Base-by-base conservation (phyloP, 1,139 yeast genomes). In the Maudiozyma humilis region DNA sequence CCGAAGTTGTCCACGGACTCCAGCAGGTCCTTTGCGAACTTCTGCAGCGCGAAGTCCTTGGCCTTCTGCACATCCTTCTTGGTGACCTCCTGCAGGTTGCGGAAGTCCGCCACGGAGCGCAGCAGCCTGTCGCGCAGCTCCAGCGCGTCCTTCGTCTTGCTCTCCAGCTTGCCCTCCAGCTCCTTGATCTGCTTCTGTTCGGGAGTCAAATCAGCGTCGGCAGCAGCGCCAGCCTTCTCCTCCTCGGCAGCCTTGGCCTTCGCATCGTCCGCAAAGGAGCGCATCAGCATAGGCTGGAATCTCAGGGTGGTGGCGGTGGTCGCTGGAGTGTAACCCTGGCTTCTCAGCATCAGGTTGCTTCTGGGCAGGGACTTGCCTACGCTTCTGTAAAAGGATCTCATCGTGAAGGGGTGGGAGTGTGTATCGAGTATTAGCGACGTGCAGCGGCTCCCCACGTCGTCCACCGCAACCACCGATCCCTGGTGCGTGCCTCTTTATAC, bases 1-100 rank as follows among this genome's bases (percentile, higher is more conserved):
- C 85, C 84, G 61, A 89, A 87, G 70, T 89, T 89, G 64, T 89
- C 97, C 41, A 88, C 76, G 4, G 95, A 82, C 58, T 88, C 96
- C 55, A 89, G 73, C 62, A 89, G 73, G 57, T 89, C 97, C 65
- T 80, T 84, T 52, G 96, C 94, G 63, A 89, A 89, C 67, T 86
- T 88, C 65, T 88, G 95, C 54, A 89, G 73, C 1, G 96, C 96
- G 68, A 81, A 89, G 63, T 86, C 95, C 63, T 75, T 82, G 40
- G 96, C 89, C 68, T 85, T 85, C 65, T 83, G 82, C 42, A 86
- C 72, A 63, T 89, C 96, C 54, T 85, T 76, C 68, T 83, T 83
- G 51, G 96, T 87, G 40, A 91, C 80, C 59, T 85, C 93, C 71
- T 89, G 96, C 56, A 89, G 72, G 69, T 85, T 87, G 60, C 95